Percentiles rank a stretch among this genome's conserved stretches.
Evolutionary conservation across 495 filamentous ascomycete genomes (phyloP).

Genomic region (Penicillium samsonianum): DNA sequence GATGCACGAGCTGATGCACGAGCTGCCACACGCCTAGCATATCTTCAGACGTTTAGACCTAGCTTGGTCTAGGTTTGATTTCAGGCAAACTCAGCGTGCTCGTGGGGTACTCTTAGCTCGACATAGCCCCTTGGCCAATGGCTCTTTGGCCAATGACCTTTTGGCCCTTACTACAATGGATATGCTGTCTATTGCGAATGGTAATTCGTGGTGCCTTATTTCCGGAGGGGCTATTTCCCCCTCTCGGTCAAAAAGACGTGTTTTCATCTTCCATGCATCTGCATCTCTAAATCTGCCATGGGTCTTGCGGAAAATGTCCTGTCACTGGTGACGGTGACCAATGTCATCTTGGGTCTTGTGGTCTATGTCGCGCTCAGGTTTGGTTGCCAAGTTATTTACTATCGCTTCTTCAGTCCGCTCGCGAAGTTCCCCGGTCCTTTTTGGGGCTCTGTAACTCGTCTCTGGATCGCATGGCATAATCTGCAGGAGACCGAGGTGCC

Average conservation of each 20-base stretch:
- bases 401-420: conserved; percentile 55
- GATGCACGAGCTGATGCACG: neutral
- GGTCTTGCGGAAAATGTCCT: conserved; percentile 30
- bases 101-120: conserved; percentile 2
- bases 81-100: neutral
- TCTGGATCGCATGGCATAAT: conserved; percentile 53
- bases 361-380: conserved; percentile 32
- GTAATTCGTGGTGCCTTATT: neutral
- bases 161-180: conserved; percentile 13
- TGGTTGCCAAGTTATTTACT: conserved; percentile 45
- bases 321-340: conserved; percentile 37
- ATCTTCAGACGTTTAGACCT: conserved; percentile 7
- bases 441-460: conserved; percentile 51
- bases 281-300: conserved; percentile 24
- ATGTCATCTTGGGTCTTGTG: conserved; percentile 26
- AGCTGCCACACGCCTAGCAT: neutral
- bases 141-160: conserved; percentile 14
- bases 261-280: conserved; percentile 8
- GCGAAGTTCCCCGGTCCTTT: conserved; percentile 55
- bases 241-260: neutral
- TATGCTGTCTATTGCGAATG: neutral
- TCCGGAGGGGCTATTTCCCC: neutral
- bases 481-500: conserved; percentile 44
- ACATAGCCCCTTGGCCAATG: conserved; percentile 13
- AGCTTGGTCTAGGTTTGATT: conserved; percentile 5